These are phyloP conservation scores for Talaromyces nanjingensis DNA, from an alignment of 495 filamentous ascomycete species.

Conservation along the genomic window DNA sequence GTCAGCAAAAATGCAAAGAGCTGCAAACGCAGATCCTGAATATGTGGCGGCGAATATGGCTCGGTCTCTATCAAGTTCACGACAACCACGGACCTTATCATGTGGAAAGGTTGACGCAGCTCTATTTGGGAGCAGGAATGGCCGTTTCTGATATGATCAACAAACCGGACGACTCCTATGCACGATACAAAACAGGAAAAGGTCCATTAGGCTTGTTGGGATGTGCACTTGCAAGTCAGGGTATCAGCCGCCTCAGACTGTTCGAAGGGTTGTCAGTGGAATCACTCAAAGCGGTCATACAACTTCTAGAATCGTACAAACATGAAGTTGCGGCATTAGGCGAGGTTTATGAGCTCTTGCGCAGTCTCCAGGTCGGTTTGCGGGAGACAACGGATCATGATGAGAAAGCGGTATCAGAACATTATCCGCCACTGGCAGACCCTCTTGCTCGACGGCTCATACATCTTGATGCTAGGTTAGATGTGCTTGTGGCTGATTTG, in stretches of 20 bases:
- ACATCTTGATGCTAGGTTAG: slow-evolving; percentile 13
- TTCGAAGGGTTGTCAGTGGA: slow-evolving; percentile 13
- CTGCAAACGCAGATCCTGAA: slow-evolving; percentile 15
- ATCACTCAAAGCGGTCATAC: slow-evolving; percentile 16
- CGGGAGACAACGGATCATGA: not conserved
- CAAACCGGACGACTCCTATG: not conserved
- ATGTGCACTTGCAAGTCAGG: slow-evolving; percentile 7
- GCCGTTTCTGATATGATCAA: slow-evolving; percentile 5
- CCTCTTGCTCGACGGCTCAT: slow-evolving; percentile 12
- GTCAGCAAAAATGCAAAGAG: slow-evolving; percentile 10
- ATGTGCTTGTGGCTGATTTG: slow-evolving; percentile 14
- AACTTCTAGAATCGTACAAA: slow-evolving; percentile 16
- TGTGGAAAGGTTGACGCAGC: slow-evolving; percentile 13
- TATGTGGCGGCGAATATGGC: slow-evolving; percentile 18
- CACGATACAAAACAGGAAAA: not conserved
- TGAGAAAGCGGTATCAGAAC: not conserved
- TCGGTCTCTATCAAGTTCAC: slow-evolving; percentile 17
- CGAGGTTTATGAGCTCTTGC: slow-evolving; percentile 13
- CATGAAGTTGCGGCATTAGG: slow-evolving; percentile 15
- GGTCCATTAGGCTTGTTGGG: slow-evolving; percentile 4
- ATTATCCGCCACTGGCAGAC: slow-evolving; percentile 12
- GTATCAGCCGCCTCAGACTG: slow-evolving; percentile 14
- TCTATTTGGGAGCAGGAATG: slow-evolving; percentile 17
- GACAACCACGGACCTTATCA: slow-evolving; percentile 12
- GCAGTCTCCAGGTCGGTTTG: slow-evolving; percentile 10